Base-by-base conservation (phyloP, 306 rosid genomes). In the Corylus avellana region DNA sequence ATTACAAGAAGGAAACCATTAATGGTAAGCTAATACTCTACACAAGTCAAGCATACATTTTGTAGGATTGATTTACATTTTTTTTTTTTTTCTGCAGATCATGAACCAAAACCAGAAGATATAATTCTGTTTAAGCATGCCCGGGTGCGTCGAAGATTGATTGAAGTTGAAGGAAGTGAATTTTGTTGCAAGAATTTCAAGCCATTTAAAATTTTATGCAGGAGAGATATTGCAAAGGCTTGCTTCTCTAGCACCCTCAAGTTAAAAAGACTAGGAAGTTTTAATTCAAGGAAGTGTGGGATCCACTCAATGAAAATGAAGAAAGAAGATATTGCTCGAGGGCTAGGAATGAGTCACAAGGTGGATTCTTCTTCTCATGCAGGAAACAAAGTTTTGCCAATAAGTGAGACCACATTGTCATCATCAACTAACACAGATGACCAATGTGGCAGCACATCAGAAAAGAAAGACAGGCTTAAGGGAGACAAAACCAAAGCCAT, bases 331-430 rank as follows among this genome's bases (percentile, higher is more conserved):
- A 44, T 63, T 22, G 74, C 84, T 4, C 46, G 66, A 75, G 92
- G 81, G 64, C 68, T 84, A 12, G 91, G 79, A 37, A 79, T 63
- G n/a, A 76, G 35, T 78, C 84, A 81, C 78, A 90, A 79, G 75
- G 77, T 27, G 53, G 97, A 92, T 75, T 78, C 81, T 25, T 77
- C 83, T 29, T 67, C 69, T 87, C 87, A 83, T 75, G 86, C 49
- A 6, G 93, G 94, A 72, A 92, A 85, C 76, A 93, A 90, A 85
- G 94, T 95, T 16, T 86, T 86, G 78, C 99, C 98, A 0, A 82
- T 91, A 74, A 88, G 81, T 70, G 97, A 90, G 79, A 76, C 89
- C 44, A 64, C 92, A 32, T 74, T 82, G 49, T 80, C 88, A 56
- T 74, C 84, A 35, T 74, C 81, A 3, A 72, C 71, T 16, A 73